A percentile compares a stretch with the other conserved stretches of the same genome.
These are phyloP conservation scores for Candida maris DNA, from an alignment of 805 yeast genomes.

Conservation along the genomic window DNA sequence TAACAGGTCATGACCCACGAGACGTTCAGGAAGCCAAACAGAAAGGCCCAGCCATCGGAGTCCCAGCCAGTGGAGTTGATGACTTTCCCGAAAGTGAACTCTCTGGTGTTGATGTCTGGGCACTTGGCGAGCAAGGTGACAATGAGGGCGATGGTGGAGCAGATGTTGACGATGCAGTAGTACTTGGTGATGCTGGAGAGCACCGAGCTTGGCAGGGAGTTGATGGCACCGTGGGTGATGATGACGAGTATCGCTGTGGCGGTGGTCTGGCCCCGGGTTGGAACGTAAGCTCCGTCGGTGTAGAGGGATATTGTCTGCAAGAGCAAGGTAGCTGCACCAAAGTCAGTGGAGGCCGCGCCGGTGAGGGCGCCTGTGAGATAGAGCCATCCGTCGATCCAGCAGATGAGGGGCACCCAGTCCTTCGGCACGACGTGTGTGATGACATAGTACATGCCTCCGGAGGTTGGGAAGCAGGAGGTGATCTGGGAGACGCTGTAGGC, in stretches of 20 bases:
- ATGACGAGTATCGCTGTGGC: conserved; percentile 51
- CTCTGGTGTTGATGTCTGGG: conserved; percentile 41
- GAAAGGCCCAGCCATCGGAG: conserved; percentile 51
- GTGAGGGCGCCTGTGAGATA: conserved; percentile 47
- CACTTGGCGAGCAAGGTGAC: conserved; percentile 54
- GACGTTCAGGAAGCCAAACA: conserved; percentile 54
- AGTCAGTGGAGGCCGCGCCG: conserved; percentile 50
- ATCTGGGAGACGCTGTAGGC: conserved; percentile 50
- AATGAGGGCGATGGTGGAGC: conserved; percentile 47
- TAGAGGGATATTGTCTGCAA: conserved; percentile 43
- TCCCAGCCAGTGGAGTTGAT: conserved; percentile 50
- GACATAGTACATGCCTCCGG: conserved; percentile 50
- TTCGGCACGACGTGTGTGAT: conserved; percentile 47
- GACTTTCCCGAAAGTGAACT: conserved; percentile 45
- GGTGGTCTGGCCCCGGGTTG: conserved; percentile 42
- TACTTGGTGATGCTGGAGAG: conserved; percentile 49
- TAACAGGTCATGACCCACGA: conserved; percentile 60
- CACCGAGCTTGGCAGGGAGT: conserved; percentile 49
- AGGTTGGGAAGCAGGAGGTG: conserved; percentile 50
- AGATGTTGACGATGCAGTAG: conserved; percentile 47
- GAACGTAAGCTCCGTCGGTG: conserved; percentile 34
- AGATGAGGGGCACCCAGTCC: conserved; percentile 45
- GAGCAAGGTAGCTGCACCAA: conserved; percentile 48
- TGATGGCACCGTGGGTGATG: conserved; percentile 45
- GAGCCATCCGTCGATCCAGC: conserved; percentile 54